These are phyloP conservation scores for Beta vulgaris DNA, from an alignment of 148 eudicot genomes.

Conservation along the genomic window DNA sequence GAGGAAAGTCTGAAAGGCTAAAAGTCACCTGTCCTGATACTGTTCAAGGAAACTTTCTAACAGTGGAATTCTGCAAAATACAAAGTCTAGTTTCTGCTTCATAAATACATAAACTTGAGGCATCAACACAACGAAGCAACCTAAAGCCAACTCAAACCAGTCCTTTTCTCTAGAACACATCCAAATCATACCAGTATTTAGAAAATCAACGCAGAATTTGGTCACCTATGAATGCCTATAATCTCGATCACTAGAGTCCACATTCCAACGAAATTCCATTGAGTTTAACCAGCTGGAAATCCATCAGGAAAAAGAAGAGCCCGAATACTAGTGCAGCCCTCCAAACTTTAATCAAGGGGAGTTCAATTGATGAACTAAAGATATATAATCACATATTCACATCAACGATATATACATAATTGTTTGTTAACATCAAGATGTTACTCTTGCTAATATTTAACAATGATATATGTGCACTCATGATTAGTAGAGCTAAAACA, in stretches of 20 bases:
- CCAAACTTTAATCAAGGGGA: neutral
- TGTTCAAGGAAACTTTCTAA: neutral
- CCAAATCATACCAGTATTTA: neutral
- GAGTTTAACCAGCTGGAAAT: neutral
- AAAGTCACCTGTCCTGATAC: neutral
- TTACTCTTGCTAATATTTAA: no score
- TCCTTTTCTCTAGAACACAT: neutral
- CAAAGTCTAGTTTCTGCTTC: neutral
- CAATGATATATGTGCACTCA: neutral
- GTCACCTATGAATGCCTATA: neutral
- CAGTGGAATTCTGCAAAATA: neutral
- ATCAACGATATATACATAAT: no score
- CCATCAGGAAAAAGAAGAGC: neutral
- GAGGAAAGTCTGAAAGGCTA: neutral
- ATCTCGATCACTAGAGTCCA: neutral
- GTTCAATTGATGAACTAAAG: neutral
- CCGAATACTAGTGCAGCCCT: neutral
- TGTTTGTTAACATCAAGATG: no score
- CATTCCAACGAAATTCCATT: neutral
- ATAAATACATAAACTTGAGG: neutral
- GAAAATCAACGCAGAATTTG: neutral
- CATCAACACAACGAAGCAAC: conserved; percentile 1
- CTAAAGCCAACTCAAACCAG: neutral
- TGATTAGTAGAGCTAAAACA: neutral
- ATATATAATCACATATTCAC: neutral